A percentile compares a stretch with the other conserved stretches of the same genome.
Conservation (phyloP, 2,329 filamentous ascomycete species). For the Pseudocercospora crystallina region DNA sequence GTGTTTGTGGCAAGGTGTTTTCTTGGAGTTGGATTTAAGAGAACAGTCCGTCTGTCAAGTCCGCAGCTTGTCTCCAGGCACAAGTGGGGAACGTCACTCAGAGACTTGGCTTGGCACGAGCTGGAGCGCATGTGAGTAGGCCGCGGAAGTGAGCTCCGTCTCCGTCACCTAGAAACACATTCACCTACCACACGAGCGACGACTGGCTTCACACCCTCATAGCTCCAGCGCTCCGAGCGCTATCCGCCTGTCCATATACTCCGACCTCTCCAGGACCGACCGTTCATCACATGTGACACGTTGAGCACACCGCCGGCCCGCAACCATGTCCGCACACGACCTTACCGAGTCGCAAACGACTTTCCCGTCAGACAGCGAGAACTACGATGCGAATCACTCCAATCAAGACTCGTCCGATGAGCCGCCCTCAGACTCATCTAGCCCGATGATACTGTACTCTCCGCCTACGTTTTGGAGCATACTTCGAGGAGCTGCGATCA, state of each 20-base stretch:
- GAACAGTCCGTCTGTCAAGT: neutral
- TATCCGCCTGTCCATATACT: too few species aligned
- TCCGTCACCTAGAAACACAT: constrained; percentile 5
- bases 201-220: too few species aligned
- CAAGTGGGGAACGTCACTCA: too few species aligned
- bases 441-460: constrained; percentile 79
- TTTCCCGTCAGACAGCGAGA: constrained; percentile 79
- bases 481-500: constrained; percentile 86
- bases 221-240: too few species aligned
- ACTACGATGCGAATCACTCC: constrained; percentile 62
- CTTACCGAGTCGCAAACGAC: constrained; percentile 73
- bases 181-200: neutral
- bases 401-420: constrained; percentile 55
- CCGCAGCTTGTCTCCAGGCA: too few species aligned
- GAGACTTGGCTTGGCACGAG: too few species aligned
- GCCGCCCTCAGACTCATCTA: constrained; percentile 61
- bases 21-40: neutral
- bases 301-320: too few species aligned
- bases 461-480: constrained; percentile 86
- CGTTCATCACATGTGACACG: too few species aligned
- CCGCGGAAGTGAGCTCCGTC: constrained; percentile 1
- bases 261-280: too few species aligned
- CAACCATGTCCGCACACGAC: constrained; percentile 14
- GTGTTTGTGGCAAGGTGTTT: constrained; percentile 3
- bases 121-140: too few species aligned